These are phyloP conservation scores for Periconia sp. DNA, from an alignment of 2,329 filamentous ascomycete species.

Conservation along the genomic window DNA sequence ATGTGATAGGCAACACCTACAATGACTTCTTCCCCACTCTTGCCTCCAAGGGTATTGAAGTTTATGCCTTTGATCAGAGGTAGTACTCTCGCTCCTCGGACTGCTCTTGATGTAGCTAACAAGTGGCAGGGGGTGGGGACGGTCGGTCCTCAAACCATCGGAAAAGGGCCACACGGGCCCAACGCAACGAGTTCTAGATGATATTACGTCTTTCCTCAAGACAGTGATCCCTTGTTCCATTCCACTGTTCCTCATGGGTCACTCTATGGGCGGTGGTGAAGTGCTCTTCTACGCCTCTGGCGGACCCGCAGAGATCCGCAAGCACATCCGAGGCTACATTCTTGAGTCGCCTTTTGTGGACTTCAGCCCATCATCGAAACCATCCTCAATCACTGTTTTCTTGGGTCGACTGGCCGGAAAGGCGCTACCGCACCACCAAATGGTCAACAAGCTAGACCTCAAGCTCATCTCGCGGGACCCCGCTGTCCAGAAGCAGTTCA, in stretches of 20 bases:
- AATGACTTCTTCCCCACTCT: conserved; percentile 74
- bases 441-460: conserved; percentile 69
- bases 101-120: conserved; percentile 12
- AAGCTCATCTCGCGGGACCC: conserved; percentile 72
- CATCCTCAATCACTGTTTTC: conserved; percentile 67
- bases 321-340: conserved; percentile 73
- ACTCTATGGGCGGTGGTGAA: conserved; percentile 89
- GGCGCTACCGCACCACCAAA: conserved; percentile 70
- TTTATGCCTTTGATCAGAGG: conserved; percentile 80
- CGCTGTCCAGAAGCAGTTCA: conserved; percentile 65
- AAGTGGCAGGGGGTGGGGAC: conserved; percentile 76
- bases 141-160: conserved; percentile 65
- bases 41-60: conserved; percentile 73
- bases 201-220: conserved; percentile 78
- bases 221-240: conserved; percentile 58
- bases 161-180: conserved; percentile 76
- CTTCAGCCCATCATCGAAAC: conserved; percentile 69
- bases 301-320: conserved; percentile 59
- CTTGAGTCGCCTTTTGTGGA: conserved; percentile 80
- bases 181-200: conserved; percentile 73
- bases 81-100: conserved; percentile 32
- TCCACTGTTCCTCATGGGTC: conserved; percentile 84
- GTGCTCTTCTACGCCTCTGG: conserved; percentile 65
- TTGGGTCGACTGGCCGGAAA: conserved; percentile 71
- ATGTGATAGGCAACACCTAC: conserved; percentile 69